A percentile compares a stretch with the other conserved stretches of the same genome.
phyloP scores from a whole-genome alignment of 495 filamentous ascomycete species.

The Elasticomyces elasticus region DNA sequence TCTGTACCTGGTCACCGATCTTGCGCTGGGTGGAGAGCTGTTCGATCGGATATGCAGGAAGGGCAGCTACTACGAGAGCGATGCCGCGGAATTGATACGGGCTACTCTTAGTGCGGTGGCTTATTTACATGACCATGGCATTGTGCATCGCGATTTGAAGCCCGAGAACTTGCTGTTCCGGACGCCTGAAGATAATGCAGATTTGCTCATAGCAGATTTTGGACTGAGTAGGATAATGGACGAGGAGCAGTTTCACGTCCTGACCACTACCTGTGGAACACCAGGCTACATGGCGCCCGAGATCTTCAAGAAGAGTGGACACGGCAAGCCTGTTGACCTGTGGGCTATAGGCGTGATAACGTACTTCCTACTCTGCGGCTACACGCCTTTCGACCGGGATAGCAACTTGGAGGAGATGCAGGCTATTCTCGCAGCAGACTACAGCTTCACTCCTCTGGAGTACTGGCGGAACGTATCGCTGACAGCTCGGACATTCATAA shows the following conservation, averaged over 20 bases:
- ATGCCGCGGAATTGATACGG: conserved; percentile 89
- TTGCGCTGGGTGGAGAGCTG: conserved; percentile 90
- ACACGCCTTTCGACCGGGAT: conserved; percentile 96
- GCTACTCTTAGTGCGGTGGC: conserved; percentile 94
- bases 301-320: conserved; percentile 70
- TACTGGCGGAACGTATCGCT: conserved; percentile 94
- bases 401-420: conserved; percentile 98
- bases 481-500: conserved; percentile 81
- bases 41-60: conserved; percentile 98
- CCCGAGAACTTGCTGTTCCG: conserved; percentile 73
- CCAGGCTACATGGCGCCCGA: conserved; percentile 92
- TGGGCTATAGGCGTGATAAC: conserved; percentile 79
- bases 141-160: conserved; percentile 80
- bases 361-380: conserved; percentile 95
- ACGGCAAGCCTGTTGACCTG: conserved; percentile 70
- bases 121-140: conserved; percentile 96
- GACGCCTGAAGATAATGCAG: conserved; percentile 71
- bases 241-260: conserved; percentile 94
- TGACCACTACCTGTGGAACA: conserved; percentile 95
- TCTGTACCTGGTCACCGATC: conserved; percentile 92
- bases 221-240: conserved; percentile 94
- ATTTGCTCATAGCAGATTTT: conserved; percentile 94
- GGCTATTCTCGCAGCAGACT: conserved; percentile 92
- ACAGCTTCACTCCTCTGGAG: conserved; percentile 87
- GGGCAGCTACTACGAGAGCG: conserved; percentile 94